phyloP scores from a whole-genome alignment of 495 filamentous ascomycete genomes.

The Daldinia loculata region DNA sequence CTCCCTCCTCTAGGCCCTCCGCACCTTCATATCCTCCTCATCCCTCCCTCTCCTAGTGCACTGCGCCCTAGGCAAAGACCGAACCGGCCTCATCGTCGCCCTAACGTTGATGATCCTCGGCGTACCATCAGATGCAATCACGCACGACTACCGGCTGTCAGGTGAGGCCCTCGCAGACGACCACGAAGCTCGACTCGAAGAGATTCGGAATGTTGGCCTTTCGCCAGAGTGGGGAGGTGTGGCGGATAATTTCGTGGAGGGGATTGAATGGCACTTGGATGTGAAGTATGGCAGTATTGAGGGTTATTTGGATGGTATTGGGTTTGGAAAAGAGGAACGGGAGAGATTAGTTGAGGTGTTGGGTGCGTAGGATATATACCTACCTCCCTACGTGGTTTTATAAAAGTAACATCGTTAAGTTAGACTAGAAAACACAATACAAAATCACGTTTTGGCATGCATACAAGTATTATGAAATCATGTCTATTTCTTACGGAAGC shows the following conservation, averaged over 20 bases:
- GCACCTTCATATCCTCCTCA: slow-evolving; percentile 40
- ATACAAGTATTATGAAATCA: slow-evolving; percentile 2
- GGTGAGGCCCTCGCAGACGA: slow-evolving; percentile 68
- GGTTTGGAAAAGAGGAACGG: slow-evolving; percentile 57
- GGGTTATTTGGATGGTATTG: slow-evolving; percentile 67
- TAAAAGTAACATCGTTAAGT: neutral
- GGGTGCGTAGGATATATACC: slow-evolving; percentile 19
- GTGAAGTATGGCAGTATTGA: slow-evolving; percentile 67
- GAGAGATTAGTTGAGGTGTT: slow-evolving; percentile 37
- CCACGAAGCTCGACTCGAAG: slow-evolving; percentile 67
- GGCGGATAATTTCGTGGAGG: slow-evolving; percentile 62
- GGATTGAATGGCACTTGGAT: slow-evolving; percentile 60
- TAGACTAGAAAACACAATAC: neutral
- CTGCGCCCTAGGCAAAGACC: slow-evolving; percentile 90
- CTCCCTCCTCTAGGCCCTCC: slow-evolving; percentile 39
- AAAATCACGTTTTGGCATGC: slow-evolving; percentile 10
- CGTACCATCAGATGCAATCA: slow-evolving; percentile 64
- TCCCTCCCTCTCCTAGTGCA: slow-evolving; percentile 73
- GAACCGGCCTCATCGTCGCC: slow-evolving; percentile 77
- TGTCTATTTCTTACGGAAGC: slow-evolving; percentile 76
- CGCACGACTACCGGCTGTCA: slow-evolving; percentile 69
- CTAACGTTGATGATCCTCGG: slow-evolving; percentile 67
- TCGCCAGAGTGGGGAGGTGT: slow-evolving; percentile 72
- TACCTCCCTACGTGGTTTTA: neutral
- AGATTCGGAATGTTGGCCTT: slow-evolving; percentile 74